Evolutionary conservation across 192 early-diverging fungal genomes (phyloP), one percentile per base, ranked within the genome.

Genomic region (Dissophora ornata): DNA sequence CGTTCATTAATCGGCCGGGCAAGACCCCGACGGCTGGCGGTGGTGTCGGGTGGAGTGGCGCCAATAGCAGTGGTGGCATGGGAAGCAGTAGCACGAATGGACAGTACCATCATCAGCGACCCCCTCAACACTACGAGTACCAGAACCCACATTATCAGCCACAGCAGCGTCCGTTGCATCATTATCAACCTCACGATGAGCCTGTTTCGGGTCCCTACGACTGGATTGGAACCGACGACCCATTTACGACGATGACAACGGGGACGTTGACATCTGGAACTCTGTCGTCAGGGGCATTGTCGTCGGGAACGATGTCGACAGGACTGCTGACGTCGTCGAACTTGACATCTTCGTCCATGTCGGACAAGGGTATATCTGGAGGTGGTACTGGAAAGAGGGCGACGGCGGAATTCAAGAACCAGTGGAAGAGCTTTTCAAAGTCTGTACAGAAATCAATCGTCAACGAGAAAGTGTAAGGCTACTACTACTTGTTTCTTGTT

Each of bases 401-500:
- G 11, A 52, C 50, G 2, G 21, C 50, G 5, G 62, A 65, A 8
- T 52, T 77, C 28, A 77, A 60, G 53, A 77, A 28, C 18, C 63
- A 77, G 15, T 77, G 57, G 63, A 77, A 67, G 40, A 54, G 12
- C 19, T 57, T 77, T 57, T 77, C 73, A 7, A 77, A 67, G 38
- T 56, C 63, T n/a, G 57, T 77, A 3, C 73, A 77, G 33, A 77
- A 77, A 29, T 45, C 73, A 3, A 77, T 77, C 12, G 45, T n/a
- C 21, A 67, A 45, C 16, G 65, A 77, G 42, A 77, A 77, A 57
- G 22, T 67, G 73, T 77, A 65, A 26, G 63, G 21, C 4, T 34
- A 9, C 38, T 59, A 25, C 24, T 44, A 24, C 4, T 33, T 41
- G 45, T 6, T 56, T 50, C 12, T 38, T 38, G 5, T 38, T 38